phyloP scores from a whole-genome alignment of 495 filamentous ascomycete genomes.

The Margaritispora aquatica region DNA sequence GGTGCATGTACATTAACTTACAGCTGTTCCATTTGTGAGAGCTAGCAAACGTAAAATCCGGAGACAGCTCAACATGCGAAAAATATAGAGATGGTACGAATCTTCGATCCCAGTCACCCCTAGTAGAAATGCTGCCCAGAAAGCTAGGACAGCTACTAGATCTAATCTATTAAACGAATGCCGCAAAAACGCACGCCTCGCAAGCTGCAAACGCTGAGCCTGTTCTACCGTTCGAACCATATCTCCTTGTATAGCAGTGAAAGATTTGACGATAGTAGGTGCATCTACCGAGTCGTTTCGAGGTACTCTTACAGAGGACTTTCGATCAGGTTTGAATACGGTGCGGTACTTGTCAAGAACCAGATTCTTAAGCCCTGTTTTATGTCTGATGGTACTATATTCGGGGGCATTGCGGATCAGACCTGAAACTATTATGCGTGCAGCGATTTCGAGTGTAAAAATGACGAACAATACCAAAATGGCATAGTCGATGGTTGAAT shows the following conservation, averaged over 20 bases:
- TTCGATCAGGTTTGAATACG: constrained; percentile 59
- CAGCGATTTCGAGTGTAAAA: constrained; percentile 80
- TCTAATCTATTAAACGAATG: constrained; percentile 95
- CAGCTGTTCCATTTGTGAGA: constrained; percentile 83
- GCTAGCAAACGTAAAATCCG: constrained; percentile 84
- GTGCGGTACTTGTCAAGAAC: constrained; percentile 66
- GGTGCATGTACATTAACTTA: too few relatives aligned
- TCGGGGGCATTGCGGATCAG: constrained; percentile 81
- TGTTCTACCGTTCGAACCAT: constrained; percentile 48
- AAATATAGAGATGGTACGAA: constrained; percentile 71
- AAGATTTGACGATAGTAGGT: constrained; percentile 72
- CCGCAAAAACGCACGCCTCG: constrained; percentile 85
- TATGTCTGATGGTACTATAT: constrained; percentile 73
- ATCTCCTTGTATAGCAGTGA: constrained; percentile 64
- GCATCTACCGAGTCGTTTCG: constrained; percentile 33
- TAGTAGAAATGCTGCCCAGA: constrained; percentile 83
- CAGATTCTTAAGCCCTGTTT: constrained; percentile 64
- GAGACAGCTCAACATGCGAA: constrained; percentile 92
- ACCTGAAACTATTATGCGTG: constrained; percentile 84
- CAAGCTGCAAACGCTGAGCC: constrained; percentile 76
- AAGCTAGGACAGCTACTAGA: constrained; percentile 93
- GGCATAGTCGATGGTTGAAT: constrained; percentile 65
- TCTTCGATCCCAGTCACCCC: constrained; percentile 60
- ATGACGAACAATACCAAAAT: constrained; percentile 81
- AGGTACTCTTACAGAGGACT: constrained; percentile 10